Evolutionary conservation across 768 basidiomycete genomes (phyloP), one percentile per base, ranked within the genome.

Genomic region (Suillus discolor): DNA sequence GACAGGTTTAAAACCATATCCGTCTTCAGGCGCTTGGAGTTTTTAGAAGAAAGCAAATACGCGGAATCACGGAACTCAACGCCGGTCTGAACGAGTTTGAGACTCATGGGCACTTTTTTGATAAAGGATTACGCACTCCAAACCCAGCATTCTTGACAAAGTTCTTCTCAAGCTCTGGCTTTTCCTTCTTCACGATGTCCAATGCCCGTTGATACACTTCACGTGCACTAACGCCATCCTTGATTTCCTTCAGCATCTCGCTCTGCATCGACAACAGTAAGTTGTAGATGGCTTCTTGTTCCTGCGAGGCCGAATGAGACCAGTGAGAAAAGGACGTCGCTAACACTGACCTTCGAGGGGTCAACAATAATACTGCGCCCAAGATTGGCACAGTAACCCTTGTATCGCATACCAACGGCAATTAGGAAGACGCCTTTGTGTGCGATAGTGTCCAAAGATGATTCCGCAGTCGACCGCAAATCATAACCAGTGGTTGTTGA

Each of bases 331-430:
- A 12, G 34, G 25, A 44, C 18, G 53, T 57, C 49, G 34, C 47
- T 55, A 28, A 16, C 55, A 72, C 78, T 66, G 67, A 96, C 95
- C 72, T 91, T 89, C 68, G 89, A 89, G 2, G 97, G 97, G 73
- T 97, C 95, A 45, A 99, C 96, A 70, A 98, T 93, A 78, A 97
- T 96, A 2, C 93, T 98, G 53, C 97, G 85, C 5, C 93, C 96
- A 69, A 98, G 86, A 75, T 95, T 97, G 36, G 92, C 88, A 73
- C 94, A 95, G 71, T 99, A 99, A 1, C 89, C 91, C 73, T 91
- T 96, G 79, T 97, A 98, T 34, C 94, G 87, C 75, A 99, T 83
- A 34, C 96, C 97, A 68, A 97, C 85, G 6, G 91, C 87, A 12
- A 93, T 88, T 7, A 99, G 80, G 65, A 98, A 87, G 47, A 99